Evolutionary conservation across 768 basidiomycete species (phyloP), one percentile per base, ranked within the genome.

Genomic region (Holtermannia corniformis): DNA sequence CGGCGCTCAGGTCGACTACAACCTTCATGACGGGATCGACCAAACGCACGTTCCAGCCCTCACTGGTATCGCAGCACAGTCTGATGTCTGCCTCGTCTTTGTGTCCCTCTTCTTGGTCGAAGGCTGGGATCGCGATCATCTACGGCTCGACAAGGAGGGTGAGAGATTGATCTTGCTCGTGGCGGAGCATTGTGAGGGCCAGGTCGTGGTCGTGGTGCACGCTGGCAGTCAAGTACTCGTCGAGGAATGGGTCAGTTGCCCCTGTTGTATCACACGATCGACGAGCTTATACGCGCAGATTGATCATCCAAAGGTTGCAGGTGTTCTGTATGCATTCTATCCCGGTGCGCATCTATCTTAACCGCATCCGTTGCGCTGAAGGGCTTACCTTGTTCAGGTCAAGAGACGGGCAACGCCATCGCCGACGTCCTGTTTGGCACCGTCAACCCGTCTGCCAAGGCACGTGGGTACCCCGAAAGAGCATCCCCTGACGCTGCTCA

Each of bases 81-180:
- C 68, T 11, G 70, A 73, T 51, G 58, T 70, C 26, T 67, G 66
- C 25, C 26, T 73, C 19, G 72, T 73, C 14, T 73, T 71, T 40
- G 72, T 67, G 40, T 58, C 53, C 5, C 54, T 70, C 10, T 73
- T 65, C 52, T 56, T 68, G 25, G 53, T 64, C 3, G 72, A 73
- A 55, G 62, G 56, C 4, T 63, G 59, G 59, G 72, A 73, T 50
- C 52, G 72, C n/a, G 57, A 64, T 11, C 51, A 62, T 26, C 47
- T 71, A 23, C 32, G 54, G 24, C 46, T 67, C 23, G 65, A 67
- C 41, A 55, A 64, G 20, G 56, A 44, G 4, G 65, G 65, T 10
- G 63, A 64, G 42, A 59, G 61, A 28, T 32, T 67, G 55, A 64
- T 67, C 55, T 62, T 59, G 53, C 49, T 28, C n/a, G 65, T 64